phyloP scores from a whole-genome alignment of 441 rosid species.

The Erodium texanum region DNA sequence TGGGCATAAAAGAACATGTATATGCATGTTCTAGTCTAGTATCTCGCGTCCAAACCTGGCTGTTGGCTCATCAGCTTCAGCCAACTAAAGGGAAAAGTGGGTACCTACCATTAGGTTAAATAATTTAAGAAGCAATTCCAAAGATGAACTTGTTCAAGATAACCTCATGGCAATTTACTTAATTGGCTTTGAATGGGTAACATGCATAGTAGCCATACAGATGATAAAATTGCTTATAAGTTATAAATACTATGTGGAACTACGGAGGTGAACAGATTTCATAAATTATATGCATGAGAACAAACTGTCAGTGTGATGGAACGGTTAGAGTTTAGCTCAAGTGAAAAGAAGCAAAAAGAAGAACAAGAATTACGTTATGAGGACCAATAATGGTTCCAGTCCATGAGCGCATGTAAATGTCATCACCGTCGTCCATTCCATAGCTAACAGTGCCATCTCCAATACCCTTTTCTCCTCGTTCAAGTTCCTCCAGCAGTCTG shows the following conservation, averaged over 20 bases:
- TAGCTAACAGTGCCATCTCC: slow-evolving; percentile 30
- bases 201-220: no score
- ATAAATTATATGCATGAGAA: not conserved
- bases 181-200: not conserved
- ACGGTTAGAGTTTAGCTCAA: not conserved
- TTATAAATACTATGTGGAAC: not conserved
- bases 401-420: slow-evolving; percentile 97
- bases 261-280: not conserved
- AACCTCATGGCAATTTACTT: not conserved
- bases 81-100: not conserved
- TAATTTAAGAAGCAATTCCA: not conserved
- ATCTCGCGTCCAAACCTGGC: no score
- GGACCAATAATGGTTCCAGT: slow-evolving; percentile 98
- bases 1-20: no score
- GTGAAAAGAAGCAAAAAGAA: not conserved
- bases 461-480: slow-evolving; percentile 96
- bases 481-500: slow-evolving; percentile 92
- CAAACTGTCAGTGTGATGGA: not conserved
- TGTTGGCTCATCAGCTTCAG: not conserved
- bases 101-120: not conserved
- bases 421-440: slow-evolving; percentile 98
- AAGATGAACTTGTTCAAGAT: not conserved
- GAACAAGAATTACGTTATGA: slow-evolving; percentile 65
- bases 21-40: no score
- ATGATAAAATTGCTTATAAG: not conserved